Evolutionary conservation across 768 basidiomycete genomes (phyloP).

Genomic region (Tremella mesenterica): DNA sequence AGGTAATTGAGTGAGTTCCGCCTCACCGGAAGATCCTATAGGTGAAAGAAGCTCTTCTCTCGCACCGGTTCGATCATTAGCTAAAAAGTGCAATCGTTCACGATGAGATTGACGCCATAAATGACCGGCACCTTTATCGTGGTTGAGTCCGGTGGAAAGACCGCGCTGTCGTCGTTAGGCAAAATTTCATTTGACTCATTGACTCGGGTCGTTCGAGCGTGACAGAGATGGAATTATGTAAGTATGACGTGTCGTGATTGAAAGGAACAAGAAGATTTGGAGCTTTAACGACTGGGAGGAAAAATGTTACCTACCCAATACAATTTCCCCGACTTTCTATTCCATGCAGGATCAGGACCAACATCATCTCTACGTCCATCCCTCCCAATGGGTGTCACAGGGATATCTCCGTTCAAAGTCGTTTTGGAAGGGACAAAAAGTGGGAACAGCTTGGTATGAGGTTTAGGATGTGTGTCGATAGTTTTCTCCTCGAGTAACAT

Average conservation of each 20-base stretch:
- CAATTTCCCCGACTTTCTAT: slow-evolving; percentile 40
- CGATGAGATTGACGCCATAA: slow-evolving; percentile 42
- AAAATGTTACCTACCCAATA: slow-evolving; percentile 39
- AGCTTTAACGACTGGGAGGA: too few relatives aligned
- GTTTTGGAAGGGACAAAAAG: slow-evolving; percentile 44
- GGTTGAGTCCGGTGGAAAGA: slow-evolving; percentile 40
- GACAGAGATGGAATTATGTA: too few relatives aligned
- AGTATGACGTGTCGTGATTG: too few relatives aligned
- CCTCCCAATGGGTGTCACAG: slow-evolving; percentile 43
- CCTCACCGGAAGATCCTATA: slow-evolving; percentile 32
- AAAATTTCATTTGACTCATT: background rate
- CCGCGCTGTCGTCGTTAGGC: slow-evolving; percentile 30
- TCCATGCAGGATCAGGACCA: slow-evolving; percentile 43
- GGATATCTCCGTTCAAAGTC: slow-evolving; percentile 43
- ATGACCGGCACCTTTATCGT: slow-evolving; percentile 34
- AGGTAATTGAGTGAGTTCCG: slow-evolving; percentile 30
- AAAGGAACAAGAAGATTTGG: too few relatives aligned
- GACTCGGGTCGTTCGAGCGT: too few relatives aligned
- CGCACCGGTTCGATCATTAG: slow-evolving; percentile 29
- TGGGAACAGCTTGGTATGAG: slow-evolving; percentile 43
- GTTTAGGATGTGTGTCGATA: slow-evolving; percentile 39
- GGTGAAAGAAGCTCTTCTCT: slow-evolving; percentile 37
- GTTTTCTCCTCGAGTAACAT: slow-evolving; percentile 41
- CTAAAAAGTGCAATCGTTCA: slow-evolving; percentile 42
- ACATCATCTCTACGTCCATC: slow-evolving; percentile 42